Evolutionary conservation across 116 monocot species (phyloP).

Genomic region (Papilionanthe hybrid): DNA sequence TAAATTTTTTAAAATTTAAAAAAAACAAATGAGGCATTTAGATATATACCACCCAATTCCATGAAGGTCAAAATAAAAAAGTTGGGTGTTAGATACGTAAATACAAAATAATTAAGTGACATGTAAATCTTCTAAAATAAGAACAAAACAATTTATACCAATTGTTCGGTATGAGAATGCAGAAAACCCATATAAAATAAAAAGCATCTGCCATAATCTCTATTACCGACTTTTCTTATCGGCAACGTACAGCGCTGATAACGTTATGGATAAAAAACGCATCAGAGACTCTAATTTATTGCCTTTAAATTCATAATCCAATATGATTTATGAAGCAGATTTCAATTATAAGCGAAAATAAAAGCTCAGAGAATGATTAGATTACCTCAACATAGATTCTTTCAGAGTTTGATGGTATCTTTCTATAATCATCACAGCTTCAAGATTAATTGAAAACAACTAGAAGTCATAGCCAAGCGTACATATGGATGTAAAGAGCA

Average conservation of each 20-base stretch:
- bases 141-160: no score
- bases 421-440: constrained; percentile 1
- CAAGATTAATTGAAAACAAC: not conserved
- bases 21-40: no score
- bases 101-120: no score
- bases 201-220: constrained; percentile 5
- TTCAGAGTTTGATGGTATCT: constrained; percentile 10
- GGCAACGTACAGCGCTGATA: not conserved
- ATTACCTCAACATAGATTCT: not conserved
- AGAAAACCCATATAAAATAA: not conserved
- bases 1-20: no score
- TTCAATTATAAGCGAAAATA: no score
- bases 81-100: no score
- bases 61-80: no score
- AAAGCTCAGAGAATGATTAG: constrained; percentile 4
- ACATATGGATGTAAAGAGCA: not conserved
- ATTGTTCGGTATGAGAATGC: not conserved
- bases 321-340: no score
- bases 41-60: no score
- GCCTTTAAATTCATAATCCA: not conserved
- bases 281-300: constrained; percentile 12
- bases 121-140: no score
- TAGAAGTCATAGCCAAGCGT: not conserved
- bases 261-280: not conserved
- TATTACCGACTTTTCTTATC: not conserved